Base-by-base conservation (phyloP, 768 basidiomycete genomes). In the Suillus occidentalis region DNA sequence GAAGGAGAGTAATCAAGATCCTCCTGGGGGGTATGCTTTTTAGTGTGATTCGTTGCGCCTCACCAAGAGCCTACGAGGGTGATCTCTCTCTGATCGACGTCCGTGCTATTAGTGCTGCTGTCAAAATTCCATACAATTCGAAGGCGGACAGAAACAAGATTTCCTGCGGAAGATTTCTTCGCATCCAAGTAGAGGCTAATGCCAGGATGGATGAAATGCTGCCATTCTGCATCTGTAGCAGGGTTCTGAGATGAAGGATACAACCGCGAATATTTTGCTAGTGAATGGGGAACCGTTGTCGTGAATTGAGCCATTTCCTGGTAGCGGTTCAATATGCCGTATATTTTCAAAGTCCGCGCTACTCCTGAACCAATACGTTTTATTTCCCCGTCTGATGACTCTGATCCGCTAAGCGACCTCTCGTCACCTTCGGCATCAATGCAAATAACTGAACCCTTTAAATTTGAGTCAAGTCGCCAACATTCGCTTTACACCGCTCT, bases 1-100 rank as follows among this genome's bases (percentile, higher is more conserved):
- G 72, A 91, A 90, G 2, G 86, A 81, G 34, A 92, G 76, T 25
- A 94, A 68, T 94, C 91, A 47, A 94, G 67, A 72, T 94, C 90
- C 76, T 94, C 92, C 92, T 94, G 72, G 34, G 69, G 63, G 22
- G 66, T 62, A 50, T 61, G 47, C 55, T 34, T 20, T 64, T 31
- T 50, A 62, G 60, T 60, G 4, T 28, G 56, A 31, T 37, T 82
- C 39, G 39, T 18, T 10, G 43, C 37, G 9, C 55, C 34, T 43
- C 52, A 60, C 50, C 28, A 31, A 50, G 47, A n/a, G 42, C 89
- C 77, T 81, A 90, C 91, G 79, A 93, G 88, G 40, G 84, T 74
- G 25, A 91, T 81, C 52, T 91, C 88, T 63, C 81, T 78, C 62
- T 85, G 82, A 57, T 83, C 81, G 10, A 74, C 68, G 64, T 78